Evolutionary conservation across 345 rosid genomes (phyloP), one percentile per base, ranked within the genome.

Genomic region (Eucalyptus polyanthemos): DNA sequence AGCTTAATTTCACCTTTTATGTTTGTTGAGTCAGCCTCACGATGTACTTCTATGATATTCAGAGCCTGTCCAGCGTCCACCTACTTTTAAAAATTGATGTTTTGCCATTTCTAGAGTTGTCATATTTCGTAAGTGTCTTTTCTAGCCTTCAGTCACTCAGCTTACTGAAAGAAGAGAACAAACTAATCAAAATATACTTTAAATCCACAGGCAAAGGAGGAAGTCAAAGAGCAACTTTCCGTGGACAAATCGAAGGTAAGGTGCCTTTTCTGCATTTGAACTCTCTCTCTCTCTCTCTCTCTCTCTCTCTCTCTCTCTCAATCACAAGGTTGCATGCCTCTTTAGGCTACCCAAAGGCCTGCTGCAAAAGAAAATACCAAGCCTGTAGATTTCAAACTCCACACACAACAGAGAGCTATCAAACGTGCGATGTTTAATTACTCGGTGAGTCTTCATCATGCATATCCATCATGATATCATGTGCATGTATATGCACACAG

Each of bases 401-500:
- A 92, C 89, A 95, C 99, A 21, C 94, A 94, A 56, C 95, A 97
- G 89, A 45, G 49, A 93, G 99, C 99, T 25, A 89, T 88, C 24
- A 96, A 94, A 91, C 97, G 99, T 45, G 99, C 99, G 51, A 94
- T 95, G 94, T 97, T 96, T 96, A 97, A 97, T 90, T 96, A 96
- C 88, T 95, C 95, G 89, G 99, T 95, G 50, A 89, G 93, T 56
- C 34, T 8, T 29, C 16, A 65, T 86, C 13, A 54, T 86, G 21
- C 31, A 29, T 86, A 76, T 45, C 67, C n/a, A 76, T 13, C 45
- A 44, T 13, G 47, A n/a, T 19, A 65, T 65, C 19, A 7, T n/a
- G 37, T 4, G 37, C 37, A 29, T 65, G 72, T 45, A 45, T 45
- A 45, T 45, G 49, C 49, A 45, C 49, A 45, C 12, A 45, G 49